These are phyloP conservation scores for Mortierella alpina DNA, from an alignment of 192 early-diverging fungal genomes.

Conservation along the genomic window DNA sequence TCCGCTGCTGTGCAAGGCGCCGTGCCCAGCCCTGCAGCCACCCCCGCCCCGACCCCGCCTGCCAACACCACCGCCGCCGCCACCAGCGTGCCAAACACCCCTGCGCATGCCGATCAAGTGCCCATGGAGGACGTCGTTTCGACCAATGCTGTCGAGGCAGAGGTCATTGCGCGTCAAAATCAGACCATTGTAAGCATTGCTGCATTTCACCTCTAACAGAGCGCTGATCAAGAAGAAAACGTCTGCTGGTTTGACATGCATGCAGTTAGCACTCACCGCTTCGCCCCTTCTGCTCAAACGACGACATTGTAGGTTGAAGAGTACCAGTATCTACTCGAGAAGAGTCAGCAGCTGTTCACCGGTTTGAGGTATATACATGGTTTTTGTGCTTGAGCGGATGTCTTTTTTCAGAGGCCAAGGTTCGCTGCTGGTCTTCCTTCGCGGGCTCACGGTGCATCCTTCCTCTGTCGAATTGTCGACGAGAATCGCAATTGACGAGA, in stretches of 20 bases:
- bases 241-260: too few relatives aligned
- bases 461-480: too few relatives aligned
- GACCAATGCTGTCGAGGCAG: conserved; percentile 45
- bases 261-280: too few relatives aligned
- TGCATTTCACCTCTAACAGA: too few relatives aligned
- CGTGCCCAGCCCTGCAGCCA: not conserved
- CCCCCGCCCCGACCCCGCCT: not conserved
- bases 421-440: too few relatives aligned
- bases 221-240: too few relatives aligned
- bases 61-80: not conserved
- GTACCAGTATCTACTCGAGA: conserved; percentile 95
- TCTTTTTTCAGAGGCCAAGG: too few relatives aligned
- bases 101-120: conserved; percentile 3
- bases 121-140: conserved; percentile 51
- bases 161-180: conserved; percentile 48
- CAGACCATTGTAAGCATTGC: conserved; percentile 37
- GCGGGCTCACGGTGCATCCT: too few relatives aligned
- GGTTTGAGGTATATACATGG: conserved; percentile 77
- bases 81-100: not conserved
- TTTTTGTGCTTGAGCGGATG: not conserved
- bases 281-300: not conserved
- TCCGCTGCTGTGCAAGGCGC: not conserved
- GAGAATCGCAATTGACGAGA: not conserved
- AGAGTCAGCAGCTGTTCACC: conserved; percentile 96
- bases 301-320: conserved; percentile 68